Evolutionary conservation across 1,139 yeast genomes (phyloP), one percentile per base, ranked within the genome.

Genomic region (Debaryomycetaceae sp.): DNA sequence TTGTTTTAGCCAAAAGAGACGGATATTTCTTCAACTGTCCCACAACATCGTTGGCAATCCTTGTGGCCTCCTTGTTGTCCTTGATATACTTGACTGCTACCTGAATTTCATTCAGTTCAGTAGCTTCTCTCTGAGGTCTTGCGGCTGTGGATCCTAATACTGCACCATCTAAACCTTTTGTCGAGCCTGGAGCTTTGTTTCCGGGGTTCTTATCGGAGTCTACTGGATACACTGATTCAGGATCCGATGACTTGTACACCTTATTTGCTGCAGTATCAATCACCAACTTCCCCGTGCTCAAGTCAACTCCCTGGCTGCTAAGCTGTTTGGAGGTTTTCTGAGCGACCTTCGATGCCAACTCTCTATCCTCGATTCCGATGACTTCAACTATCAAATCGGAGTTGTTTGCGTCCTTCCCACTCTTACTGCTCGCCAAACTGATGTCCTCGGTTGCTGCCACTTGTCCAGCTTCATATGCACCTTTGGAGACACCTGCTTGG

Each of bases 251-350:
- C 50, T 62, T 60, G 47, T 62, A 61, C 14, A 63, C 63, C 48
- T 66, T 66, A 42, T 56, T 64, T 29, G 70, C 66, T 41, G 62
- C 62, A 40, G 74, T 66, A 50, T 69, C 64, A 40, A 69, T 60
- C 8, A 68, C 66, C 43, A 70, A 54, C 49, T 67, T 68, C 4
- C 74, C 73, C n/a, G 63, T 53, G 11, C 60, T 49, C 51, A 69
- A 61, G 44, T 69, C 74, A 24, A 66, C 68, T 5, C 75, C 75
- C 47, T 65, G 59, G 17, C 57, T 58, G 40, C 62, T 57, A 42
- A 70, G 59, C 43, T 65, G 67, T 42, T 60, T 60, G n/a, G 73
- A 60, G 1, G 74, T 69, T 38, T 60, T 58, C 40, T 66, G 65
- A 11, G 76, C 75, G 36, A 69, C 57, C 41, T 53, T 59, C 7